phyloP scores from a whole-genome alignment of 2,329 filamentous ascomycete genomes.

The Verticillium zaregamsianum region DNA sequence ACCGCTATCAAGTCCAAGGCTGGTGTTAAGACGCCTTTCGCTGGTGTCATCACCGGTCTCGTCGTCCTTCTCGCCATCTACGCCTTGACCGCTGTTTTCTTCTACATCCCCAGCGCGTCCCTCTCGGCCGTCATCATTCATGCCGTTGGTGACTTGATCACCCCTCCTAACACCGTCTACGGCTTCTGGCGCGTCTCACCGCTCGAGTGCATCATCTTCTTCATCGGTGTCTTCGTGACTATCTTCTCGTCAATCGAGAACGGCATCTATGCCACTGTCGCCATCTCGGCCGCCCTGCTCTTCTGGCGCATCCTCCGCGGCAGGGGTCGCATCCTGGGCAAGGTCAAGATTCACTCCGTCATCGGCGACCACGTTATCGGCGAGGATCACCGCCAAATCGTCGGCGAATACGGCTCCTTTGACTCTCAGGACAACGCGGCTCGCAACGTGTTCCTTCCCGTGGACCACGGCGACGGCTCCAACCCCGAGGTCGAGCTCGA shows the following conservation, averaged over 20 bases:
- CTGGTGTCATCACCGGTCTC: conserved; percentile 80
- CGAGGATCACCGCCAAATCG: conserved; percentile 43
- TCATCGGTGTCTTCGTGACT: conserved; percentile 85
- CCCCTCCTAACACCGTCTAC: conserved; percentile 84
- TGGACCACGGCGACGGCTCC: conserved; percentile 83
- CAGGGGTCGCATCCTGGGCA: conserved; percentile 77
- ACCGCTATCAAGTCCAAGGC: conserved; percentile 98
- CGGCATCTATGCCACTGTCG: conserved; percentile 85
- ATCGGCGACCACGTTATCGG: conserved; percentile 70
- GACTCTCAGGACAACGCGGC: conserved; percentile 40
- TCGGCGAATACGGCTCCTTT: conserved; percentile 55
- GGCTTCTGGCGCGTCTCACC: conserved; percentile 95
- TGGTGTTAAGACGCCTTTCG: conserved; percentile 86
- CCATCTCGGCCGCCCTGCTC: conserved; percentile 70
- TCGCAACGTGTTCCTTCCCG: conserved; percentile 81
- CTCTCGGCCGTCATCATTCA: conserved; percentile 92
- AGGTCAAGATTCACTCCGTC: conserved; percentile 79
- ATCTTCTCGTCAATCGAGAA: conserved; percentile 86
- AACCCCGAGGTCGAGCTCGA: conserved; percentile 80
- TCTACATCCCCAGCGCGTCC: conserved; percentile 80
- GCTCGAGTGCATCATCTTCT: conserved; percentile 87
- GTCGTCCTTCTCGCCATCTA: conserved; percentile 90
- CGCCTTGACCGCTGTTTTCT: conserved; percentile 83
- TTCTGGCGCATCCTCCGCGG: conserved; percentile 82
- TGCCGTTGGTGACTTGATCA: conserved; percentile 89